These are phyloP conservation scores for Puccinia horiana DNA, from an alignment of 1,284 basidiomycete species.

Conservation along the genomic window DNA sequence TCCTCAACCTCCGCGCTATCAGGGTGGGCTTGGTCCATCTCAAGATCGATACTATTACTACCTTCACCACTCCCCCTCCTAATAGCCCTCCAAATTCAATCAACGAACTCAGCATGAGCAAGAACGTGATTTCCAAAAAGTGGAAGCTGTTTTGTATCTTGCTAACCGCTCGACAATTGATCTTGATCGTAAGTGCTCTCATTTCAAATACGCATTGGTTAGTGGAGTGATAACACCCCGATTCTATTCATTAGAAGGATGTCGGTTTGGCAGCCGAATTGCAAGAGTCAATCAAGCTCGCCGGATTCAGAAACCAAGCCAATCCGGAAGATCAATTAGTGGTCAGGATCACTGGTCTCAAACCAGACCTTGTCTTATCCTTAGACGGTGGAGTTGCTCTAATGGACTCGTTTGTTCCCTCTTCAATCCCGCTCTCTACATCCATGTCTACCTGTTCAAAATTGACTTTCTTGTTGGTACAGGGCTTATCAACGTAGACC, in stretches of 20 bases:
- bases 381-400: conserved; percentile 77
- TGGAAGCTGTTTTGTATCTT: conserved; percentile 86
- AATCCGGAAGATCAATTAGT: conserved; percentile 32
- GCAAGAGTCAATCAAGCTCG: conserved; percentile 23
- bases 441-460: neutral
- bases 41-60: conserved; percentile 61
- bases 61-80: neutral
- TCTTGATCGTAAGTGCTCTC: conserved; percentile 67
- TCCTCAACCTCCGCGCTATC: conserved; percentile 54
- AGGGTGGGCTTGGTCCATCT: conserved; percentile 80
- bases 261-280: conserved; percentile 17
- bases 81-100: neutral
- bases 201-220: neutral
- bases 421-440: neutral
- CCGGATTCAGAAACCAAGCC: conserved; percentile 8
- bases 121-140: conserved; percentile 74
- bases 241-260: conserved; percentile 25
- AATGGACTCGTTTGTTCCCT: conserved; percentile 64
- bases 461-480: conserved; percentile 63
- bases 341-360: conserved; percentile 64
- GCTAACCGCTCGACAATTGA: conserved; percentile 82
- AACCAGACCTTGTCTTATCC: conserved; percentile 82
- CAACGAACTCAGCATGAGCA: conserved; percentile 56
- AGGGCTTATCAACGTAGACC: conserved; percentile 63
- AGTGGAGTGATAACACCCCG: neutral